Conservation (phyloP, 768 basidiomycete genomes). For the Panaeolus papilionaceus region DNA sequence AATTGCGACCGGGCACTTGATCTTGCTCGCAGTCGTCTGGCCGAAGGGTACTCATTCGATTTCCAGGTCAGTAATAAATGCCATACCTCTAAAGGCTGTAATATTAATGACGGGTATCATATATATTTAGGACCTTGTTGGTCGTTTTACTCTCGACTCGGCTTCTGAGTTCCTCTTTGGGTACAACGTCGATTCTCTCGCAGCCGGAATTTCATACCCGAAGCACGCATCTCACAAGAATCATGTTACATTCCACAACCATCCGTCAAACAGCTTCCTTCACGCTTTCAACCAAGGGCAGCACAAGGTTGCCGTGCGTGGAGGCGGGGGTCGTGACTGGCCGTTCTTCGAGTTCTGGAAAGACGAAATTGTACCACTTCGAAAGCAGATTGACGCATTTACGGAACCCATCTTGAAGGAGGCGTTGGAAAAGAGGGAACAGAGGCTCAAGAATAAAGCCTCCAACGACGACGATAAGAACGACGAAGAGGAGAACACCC, state of each 20-base stretch:
- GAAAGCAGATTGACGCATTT: slow-evolving; percentile 53
- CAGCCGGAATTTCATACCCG: slow-evolving; percentile 58
- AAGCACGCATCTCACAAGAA: slow-evolving; percentile 31
- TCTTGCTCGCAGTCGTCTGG: slow-evolving; percentile 49
- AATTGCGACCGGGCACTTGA: slow-evolving; percentile 56
- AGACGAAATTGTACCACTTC: slow-evolving; percentile 48
- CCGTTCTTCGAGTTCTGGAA: slow-evolving; percentile 52
- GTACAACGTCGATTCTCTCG: slow-evolving; percentile 54
- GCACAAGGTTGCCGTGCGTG: slow-evolving; percentile 40
- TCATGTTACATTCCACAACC: slow-evolving; percentile 32
- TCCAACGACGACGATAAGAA: slow-evolving; percentile 15
- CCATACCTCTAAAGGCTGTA: too few relatives aligned
- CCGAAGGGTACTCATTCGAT: slow-evolving; percentile 57
- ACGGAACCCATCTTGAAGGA: slow-evolving; percentile 56
- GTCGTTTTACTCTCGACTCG: slow-evolving; percentile 67
- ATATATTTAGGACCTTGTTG: slow-evolving; percentile 48
- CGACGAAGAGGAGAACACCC: slow-evolving; percentile 42
- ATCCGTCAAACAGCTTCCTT: slow-evolving; percentile 52
- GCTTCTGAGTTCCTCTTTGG: slow-evolving; percentile 69
- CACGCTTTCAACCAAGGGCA: slow-evolving; percentile 58
- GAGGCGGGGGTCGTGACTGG: slow-evolving; percentile 41
- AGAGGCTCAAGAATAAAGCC: slow-evolving; percentile 35
- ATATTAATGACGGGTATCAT: too few relatives aligned
- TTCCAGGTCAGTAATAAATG: slow-evolving; percentile 47
- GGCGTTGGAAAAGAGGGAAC: slow-evolving; percentile 46